Base-by-base conservation (phyloP, 768 basidiomycete genomes). In the Termitomyces sp. region DNA sequence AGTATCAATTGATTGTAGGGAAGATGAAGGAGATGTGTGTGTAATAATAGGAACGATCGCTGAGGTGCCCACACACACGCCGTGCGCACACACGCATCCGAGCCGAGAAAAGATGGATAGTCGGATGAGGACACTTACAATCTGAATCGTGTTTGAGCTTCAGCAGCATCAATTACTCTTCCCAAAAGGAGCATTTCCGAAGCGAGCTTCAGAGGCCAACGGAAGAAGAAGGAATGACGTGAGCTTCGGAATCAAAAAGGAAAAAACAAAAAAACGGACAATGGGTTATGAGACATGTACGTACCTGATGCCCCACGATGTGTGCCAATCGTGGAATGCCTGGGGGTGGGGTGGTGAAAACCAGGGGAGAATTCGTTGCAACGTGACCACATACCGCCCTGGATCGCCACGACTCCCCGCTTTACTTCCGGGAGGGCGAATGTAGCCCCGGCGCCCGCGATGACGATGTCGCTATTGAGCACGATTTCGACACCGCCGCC, bases 341-440 rank as follows among this genome's bases (percentile, higher is more conserved):
- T 86, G 64, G 55, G 37, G 18, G 37, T 14, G 12, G 12, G 3
- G 12, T 10, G n/a, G 2, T 34, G 10, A 34, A 36, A 36, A 36
- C 34, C 34, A 36, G 34, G 34, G 34, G 34, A 18, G 14, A 18
- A 16, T 3, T 14, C 14, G 14, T 32, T 8, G 10, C 16, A 37
- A 37, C 37, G 18, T 18, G 37, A 18, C 9, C 36, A 36, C 39
- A 1, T 59, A 85, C 88, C 88, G 65, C 90, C 90, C 64, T 86
- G 84, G 13, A 79, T 71, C 13, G 88, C 89, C 31, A 88, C 65
- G 8, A 91, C 90, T 0, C 92, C 91, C 29, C 87, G 79, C 68
- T 84, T 87, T 4, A 90, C 90, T 63, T 92, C 90, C 0, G 88
- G 88, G 26, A 91, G 74, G 4, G 82, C 88, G 60, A 93, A 90